Conservation (phyloP, 2,329 filamentous ascomycete genomes). For the Ceratocystis smalleyi region DNA sequence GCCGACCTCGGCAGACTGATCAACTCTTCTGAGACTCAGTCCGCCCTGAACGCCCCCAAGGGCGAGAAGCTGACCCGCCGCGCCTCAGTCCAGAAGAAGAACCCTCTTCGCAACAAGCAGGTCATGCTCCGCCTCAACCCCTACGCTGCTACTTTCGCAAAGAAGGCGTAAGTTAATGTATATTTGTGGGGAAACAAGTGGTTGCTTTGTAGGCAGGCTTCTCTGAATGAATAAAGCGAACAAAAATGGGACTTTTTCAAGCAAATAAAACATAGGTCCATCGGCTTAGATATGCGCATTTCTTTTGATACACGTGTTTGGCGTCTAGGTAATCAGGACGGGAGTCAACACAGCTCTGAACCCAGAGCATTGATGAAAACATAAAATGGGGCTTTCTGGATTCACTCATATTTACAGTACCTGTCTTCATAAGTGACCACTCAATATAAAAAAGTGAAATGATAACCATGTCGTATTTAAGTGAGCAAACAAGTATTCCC, state of each 20-base stretch:
- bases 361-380: not conserved
- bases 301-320: constrained; percentile 16
- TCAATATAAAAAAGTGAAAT: constrained; percentile 14
- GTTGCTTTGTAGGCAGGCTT: constrained; percentile 16
- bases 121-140: constrained; percentile 97
- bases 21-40: constrained; percentile 98
- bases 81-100: constrained; percentile 94
- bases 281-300: constrained; percentile 18
- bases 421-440: constrained; percentile 8
- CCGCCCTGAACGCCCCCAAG: constrained; percentile 81
- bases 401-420: constrained; percentile 9
- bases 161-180: constrained; percentile 30
- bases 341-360: constrained; percentile 8
- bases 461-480: not conserved
- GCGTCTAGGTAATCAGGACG: constrained; percentile 15
- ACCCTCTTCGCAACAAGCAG: constrained; percentile 98
- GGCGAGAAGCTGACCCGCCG: constrained; percentile 84
- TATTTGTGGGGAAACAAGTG: constrained; percentile 8
- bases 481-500: not conserved
- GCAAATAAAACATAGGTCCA: constrained; percentile 13
- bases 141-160: constrained; percentile 79
- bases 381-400: constrained; percentile 1
- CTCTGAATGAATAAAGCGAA: constrained; percentile 17
- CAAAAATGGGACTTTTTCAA: constrained; percentile 17
- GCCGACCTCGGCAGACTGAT: constrained; percentile 93